These are phyloP conservation scores for Bipolaris victoriae DNA, from an alignment of 2,329 filamentous ascomycete species.

Conservation along the genomic window DNA sequence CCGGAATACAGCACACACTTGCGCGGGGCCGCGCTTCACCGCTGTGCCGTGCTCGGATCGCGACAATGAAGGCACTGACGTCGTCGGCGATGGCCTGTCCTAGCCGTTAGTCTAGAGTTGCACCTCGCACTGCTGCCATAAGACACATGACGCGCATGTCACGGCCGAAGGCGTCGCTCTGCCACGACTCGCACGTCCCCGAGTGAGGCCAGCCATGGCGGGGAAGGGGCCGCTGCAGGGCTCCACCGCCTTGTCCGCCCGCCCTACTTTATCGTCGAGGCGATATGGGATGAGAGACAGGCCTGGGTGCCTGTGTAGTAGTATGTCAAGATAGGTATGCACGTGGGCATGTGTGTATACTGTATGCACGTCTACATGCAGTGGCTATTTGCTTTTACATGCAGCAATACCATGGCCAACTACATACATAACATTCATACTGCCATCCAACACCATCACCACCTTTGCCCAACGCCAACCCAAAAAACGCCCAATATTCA, in stretches of 20 bases:
- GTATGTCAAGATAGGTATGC: too few species aligned
- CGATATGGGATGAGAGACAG: background rate
- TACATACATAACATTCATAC: too few species aligned
- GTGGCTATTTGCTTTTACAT: too few species aligned
- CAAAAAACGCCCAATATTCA: background rate
- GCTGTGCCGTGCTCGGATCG: background rate
- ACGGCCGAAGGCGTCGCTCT: slow-evolving; percentile 26
- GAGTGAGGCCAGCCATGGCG: slow-evolving; percentile 24
- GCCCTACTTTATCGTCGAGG: too few species aligned
- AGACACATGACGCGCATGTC: slow-evolving; percentile 25
- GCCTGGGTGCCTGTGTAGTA: background rate
- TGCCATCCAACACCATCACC: background rate
- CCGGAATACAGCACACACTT: slow-evolving; percentile 21
- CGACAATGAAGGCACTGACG: background rate
- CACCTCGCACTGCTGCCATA: too few species aligned
- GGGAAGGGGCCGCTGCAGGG: slow-evolving; percentile 23
- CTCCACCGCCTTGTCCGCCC: slow-evolving; percentile 3
- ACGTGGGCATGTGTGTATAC: too few species aligned
- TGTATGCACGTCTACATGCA: too few species aligned
- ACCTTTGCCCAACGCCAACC: background rate
- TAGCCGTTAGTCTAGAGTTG: too few species aligned
- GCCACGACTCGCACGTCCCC: slow-evolving; percentile 34
- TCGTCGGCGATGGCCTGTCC: background rate
- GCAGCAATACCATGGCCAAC: too few species aligned
- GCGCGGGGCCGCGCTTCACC: slow-evolving; percentile 12